Percentiles rank a stretch among this genome's conserved stretches.
Conservation (phyloP, 2,329 filamentous ascomycete genomes). For the Trichocomaceae sp. region DNA sequence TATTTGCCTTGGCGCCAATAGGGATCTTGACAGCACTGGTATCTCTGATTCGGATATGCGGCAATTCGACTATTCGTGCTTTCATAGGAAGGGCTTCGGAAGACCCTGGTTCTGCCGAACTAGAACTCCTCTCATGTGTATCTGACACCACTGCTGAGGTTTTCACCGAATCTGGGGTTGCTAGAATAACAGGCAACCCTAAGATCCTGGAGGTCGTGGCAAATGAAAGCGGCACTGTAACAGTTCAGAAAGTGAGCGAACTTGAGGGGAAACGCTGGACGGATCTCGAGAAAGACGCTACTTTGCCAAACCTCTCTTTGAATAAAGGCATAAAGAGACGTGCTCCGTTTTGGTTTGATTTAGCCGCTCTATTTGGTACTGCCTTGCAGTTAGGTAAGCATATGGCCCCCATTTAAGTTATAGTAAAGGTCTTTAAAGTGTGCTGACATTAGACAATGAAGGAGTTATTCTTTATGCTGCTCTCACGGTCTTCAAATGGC, state of each 20-base stretch:
- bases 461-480: slow-evolving; percentile 25
- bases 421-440: not conserved
- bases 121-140: slow-evolving; percentile 43
- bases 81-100: slow-evolving; percentile 44
- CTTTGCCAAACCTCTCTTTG: slow-evolving; percentile 27
- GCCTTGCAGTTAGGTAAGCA: slow-evolving; percentile 25
- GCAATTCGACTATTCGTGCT: slow-evolving; percentile 37
- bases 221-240: slow-evolving; percentile 29
- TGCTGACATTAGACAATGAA: slow-evolving; percentile 4
- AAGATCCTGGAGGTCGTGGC: slow-evolving; percentile 32
- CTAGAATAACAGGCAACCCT: slow-evolving; percentile 30
- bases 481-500: slow-evolving; percentile 25
- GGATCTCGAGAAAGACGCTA: slow-evolving; percentile 23
- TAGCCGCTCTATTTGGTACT: slow-evolving; percentile 22
- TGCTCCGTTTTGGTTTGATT: slow-evolving; percentile 25
- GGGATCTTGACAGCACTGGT: slow-evolving; percentile 43
- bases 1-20: slow-evolving; percentile 43
- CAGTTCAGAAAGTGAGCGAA: slow-evolving; percentile 9
- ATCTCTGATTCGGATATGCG: slow-evolving; percentile 42
- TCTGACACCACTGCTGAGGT: slow-evolving; percentile 42
- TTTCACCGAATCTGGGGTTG: slow-evolving; percentile 38
- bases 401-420: not conserved
- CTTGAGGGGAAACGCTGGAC: slow-evolving; percentile 3
- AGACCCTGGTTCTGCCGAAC: slow-evolving; percentile 35
- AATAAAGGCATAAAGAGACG: slow-evolving; percentile 30